Conservation (phyloP, 306 rosid genomes). For the Pterocarpus santalinus region DNA sequence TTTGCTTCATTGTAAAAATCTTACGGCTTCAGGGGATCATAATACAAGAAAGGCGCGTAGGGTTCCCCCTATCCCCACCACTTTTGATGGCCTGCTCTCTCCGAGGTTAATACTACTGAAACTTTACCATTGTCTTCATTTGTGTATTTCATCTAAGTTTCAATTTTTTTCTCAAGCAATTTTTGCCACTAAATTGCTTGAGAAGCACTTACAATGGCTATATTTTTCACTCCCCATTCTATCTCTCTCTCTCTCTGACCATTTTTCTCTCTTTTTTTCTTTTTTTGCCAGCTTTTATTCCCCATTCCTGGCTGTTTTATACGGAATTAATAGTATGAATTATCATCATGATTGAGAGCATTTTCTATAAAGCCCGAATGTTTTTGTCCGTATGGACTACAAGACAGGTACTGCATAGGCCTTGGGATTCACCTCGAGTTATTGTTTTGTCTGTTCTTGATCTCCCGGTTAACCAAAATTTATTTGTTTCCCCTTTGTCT, state of each 20-base stretch:
- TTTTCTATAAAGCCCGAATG: not conserved
- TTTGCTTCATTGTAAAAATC: conserved; percentile 50
- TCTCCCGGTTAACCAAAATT: no score
- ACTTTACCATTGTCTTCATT: not conserved
- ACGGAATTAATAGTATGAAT: not conserved
- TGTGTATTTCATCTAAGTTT: not conserved
- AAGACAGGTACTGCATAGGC: no score
- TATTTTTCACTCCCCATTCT: not conserved
- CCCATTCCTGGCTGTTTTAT: not conserved
- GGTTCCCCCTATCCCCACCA: not conserved
- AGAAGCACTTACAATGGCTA: conserved; percentile 7
- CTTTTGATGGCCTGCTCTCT: conserved; percentile 8
- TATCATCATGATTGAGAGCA: not conserved
- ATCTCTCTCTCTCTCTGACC: not conserved
- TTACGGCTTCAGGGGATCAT: conserved; percentile 27
- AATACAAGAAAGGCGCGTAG: conserved; percentile 17
- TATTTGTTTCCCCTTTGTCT: no score
- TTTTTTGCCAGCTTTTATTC: not conserved
- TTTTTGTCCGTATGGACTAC: not conserved
- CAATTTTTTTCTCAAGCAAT: not conserved
- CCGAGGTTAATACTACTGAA: not conserved
- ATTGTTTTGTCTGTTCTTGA: no score
- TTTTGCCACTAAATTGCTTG: not conserved
- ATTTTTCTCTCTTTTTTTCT: not conserved
- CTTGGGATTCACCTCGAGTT: not conserved